Conservation (phyloP, 306 rosid species). For the Castanospermum australe region DNA sequence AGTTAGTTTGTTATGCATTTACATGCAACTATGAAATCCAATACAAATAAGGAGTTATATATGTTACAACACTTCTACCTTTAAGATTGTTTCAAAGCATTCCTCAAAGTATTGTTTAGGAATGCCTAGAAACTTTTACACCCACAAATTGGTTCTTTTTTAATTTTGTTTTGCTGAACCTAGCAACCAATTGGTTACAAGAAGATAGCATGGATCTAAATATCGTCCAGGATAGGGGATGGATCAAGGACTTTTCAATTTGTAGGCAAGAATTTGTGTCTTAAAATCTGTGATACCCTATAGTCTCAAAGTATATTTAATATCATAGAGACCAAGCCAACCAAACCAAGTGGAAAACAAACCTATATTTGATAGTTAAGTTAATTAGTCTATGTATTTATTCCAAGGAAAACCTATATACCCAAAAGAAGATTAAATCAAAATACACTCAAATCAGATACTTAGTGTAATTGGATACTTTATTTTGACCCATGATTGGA, state of each 20-base stretch:
- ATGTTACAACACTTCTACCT: too few relatives aligned
- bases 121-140: not conserved
- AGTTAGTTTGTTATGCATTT: too few relatives aligned
- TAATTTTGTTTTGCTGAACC: not conserved
- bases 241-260: not conserved
- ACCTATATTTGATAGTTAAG: not conserved
- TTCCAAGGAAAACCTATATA: too few relatives aligned
- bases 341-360: too few relatives aligned
- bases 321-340: not conserved
- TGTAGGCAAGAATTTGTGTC: not conserved
- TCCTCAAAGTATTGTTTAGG: too few relatives aligned
- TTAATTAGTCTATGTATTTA: not conserved
- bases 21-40: too few relatives aligned
- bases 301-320: not conserved
- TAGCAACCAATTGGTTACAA: not conserved
- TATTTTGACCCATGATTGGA: too few relatives aligned
- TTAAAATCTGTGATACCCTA: not conserved
- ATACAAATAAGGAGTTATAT: too few relatives aligned
- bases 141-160: not conserved
- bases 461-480: too few relatives aligned
- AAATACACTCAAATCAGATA: too few relatives aligned
- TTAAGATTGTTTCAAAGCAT: too few relatives aligned
- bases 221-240: not conserved
- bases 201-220: not conserved
- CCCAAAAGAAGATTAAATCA: too few relatives aligned